Evolutionary conservation across 257 asterid species (phyloP).

Genomic region (Lithospermum erythrorhizon): DNA sequence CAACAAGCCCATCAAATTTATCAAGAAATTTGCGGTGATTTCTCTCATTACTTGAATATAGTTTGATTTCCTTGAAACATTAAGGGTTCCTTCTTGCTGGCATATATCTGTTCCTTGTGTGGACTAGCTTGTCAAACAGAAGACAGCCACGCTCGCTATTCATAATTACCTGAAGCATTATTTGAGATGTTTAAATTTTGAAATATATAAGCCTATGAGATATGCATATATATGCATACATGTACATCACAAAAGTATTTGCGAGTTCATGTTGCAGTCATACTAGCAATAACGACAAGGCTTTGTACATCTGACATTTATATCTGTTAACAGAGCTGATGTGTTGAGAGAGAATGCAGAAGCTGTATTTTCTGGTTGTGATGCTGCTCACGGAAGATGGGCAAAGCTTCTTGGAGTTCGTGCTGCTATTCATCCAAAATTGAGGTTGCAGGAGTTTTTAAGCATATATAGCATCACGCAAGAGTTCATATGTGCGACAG

Average conservation of each 20-base stretch:
- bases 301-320: slow-evolving; percentile 9
- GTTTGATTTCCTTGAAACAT: no score
- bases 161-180: no score
- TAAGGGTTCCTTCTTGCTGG: no score
- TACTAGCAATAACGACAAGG: neutral
- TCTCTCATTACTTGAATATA: neutral
- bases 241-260: no score
- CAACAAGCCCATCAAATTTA: slow-evolving; percentile 43
- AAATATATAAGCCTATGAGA: no score
- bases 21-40: slow-evolving; percentile 70
- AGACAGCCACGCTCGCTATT: no score
- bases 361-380: slow-evolving; percentile 96
- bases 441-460: slow-evolving; percentile 78
- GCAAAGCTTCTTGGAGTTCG: slow-evolving; percentile 97
- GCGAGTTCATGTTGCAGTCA: neutral
- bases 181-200: no score
- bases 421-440: slow-evolving; percentile 72
- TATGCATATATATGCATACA: no score
- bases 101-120: no score
- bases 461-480: slow-evolving; percentile 75
- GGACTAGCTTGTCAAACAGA: no score
- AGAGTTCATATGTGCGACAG: slow-evolving; percentile 85
- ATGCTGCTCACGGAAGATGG: slow-evolving; percentile 99
- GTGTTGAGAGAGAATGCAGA: slow-evolving; percentile 91
- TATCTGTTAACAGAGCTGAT: slow-evolving; percentile 64